A percentile compares a stretch with the other conserved stretches of the same genome.
These are phyloP conservation scores for Annulohypoxylon truncatum DNA, from an alignment of 2,329 filamentous ascomycete genomes.

Conservation along the genomic window DNA sequence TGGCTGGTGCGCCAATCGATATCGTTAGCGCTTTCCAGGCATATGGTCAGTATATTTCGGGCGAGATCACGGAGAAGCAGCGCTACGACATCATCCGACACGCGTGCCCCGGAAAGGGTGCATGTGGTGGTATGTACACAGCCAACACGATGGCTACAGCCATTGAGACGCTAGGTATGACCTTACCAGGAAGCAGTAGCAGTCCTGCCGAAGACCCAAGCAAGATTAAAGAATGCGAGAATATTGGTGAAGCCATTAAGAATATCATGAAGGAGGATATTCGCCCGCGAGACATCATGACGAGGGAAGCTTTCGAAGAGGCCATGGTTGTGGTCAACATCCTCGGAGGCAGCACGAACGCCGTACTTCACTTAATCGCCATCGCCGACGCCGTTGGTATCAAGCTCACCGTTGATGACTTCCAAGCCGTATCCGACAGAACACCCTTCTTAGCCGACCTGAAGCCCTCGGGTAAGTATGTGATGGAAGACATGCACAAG, in stretches of 20 bases:
- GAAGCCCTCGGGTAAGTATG: conserved; percentile 87
- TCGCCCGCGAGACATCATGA: conserved; percentile 80
- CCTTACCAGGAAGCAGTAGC: conserved; percentile 83
- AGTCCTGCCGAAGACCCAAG: conserved; percentile 78
- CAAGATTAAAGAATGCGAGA: conserved; percentile 79
- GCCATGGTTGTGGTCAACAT: conserved; percentile 87
- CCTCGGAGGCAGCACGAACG: conserved; percentile 86
- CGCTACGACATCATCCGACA: conserved; percentile 95
- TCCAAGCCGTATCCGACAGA: conserved; percentile 83
- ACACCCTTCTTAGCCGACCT: conserved; percentile 84
- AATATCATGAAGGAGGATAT: conserved; percentile 81
- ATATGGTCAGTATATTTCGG: conserved; percentile 93
- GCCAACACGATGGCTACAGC: conserved; percentile 82
- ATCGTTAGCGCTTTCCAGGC: conserved; percentile 98
- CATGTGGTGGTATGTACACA: conserved; percentile 88
- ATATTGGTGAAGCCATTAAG: conserved; percentile 78
- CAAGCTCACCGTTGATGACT: conserved; percentile 86
- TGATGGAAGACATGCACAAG: conserved; percentile 86
- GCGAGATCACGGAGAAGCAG: conserved; percentile 89
- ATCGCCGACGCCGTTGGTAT: conserved; percentile 85
- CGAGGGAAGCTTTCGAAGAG: conserved; percentile 83
- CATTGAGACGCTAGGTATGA: conserved; percentile 80
- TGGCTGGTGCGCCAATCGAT: conserved; percentile 81
- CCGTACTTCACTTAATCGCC: conserved; percentile 85
- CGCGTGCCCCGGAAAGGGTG: conserved; percentile 85